These are phyloP conservation scores for Geotrichum macrosporum DNA, from an alignment of 1,139 yeast genomes.

Conservation along the genomic window DNA sequence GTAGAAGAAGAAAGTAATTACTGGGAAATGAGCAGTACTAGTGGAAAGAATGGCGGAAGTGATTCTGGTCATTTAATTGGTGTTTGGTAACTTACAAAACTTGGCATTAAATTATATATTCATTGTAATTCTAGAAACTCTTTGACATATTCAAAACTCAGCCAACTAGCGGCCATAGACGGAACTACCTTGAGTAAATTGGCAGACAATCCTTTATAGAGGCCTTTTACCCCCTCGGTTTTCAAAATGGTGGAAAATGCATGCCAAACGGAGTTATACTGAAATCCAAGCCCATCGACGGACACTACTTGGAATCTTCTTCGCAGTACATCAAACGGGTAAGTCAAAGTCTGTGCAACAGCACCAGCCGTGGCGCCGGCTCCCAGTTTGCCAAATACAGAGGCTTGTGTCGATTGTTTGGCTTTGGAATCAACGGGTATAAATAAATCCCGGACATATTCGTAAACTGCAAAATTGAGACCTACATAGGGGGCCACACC, in stretches of 20 bases:
- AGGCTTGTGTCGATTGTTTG: constrained; percentile 36
- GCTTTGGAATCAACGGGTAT: constrained; percentile 39
- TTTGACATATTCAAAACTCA: constrained; percentile 68
- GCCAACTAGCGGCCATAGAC: constrained; percentile 93
- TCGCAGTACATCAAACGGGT: constrained; percentile 85
- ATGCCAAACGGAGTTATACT: constrained; percentile 65
- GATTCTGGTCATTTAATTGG: constrained; percentile 13
- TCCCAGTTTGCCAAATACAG: constrained; percentile 54
- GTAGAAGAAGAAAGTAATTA: constrained; percentile 1
- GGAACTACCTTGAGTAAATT: constrained; percentile 89
- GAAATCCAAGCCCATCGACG: constrained; percentile 71
- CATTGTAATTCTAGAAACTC: constrained; percentile 39
- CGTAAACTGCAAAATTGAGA: constrained; percentile 85
- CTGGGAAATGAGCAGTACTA: constrained; percentile 16
- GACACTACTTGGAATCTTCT: constrained; percentile 87
- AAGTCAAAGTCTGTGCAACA: constrained; percentile 71
- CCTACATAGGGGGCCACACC: constrained; percentile 98
- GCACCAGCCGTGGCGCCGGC: constrained; percentile 92
- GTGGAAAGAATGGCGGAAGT: constrained; percentile 14
- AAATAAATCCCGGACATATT: constrained; percentile 58
- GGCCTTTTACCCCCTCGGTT: constrained; percentile 73
- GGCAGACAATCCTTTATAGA: constrained; percentile 84
- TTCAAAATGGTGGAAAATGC: constrained; percentile 66
- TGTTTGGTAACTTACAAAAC: constrained; percentile 12
- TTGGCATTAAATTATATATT: no score